Base-by-base conservation (phyloP, 768 basidiomycete genomes). In the Kwoniella pini region DNA sequence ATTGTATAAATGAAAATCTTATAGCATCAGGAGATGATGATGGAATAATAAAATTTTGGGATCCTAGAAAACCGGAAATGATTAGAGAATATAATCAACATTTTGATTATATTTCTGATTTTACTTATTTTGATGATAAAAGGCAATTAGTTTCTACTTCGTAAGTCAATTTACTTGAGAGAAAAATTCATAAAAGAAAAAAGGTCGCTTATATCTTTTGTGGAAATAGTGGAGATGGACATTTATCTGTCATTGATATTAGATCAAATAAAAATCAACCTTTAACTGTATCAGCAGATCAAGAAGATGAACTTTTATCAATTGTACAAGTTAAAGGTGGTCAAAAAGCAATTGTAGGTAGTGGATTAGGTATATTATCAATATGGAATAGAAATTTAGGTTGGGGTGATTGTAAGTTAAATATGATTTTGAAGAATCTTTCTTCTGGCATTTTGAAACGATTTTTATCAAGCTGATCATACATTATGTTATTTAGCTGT, bases 21-120 rank as follows among this genome's bases (percentile, higher is more conserved):
- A 76, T 95, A 15, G 85, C 86, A 19, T 91, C 90, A 6, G 94
- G 94, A 17, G 94, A 96, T 75, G 94, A 97, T 73, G 91, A 94
- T 54, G 94, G 94, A 31, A 86, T 92, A 22, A 86, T 97, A 77
- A 95, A 95, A 93, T 82, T 97, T 24, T 96, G 93, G 93, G 93
- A 96, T 75, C 86, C 89, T 21, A 82, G 92, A 59, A 83, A 86
- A 71, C 79, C 81, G 51, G 86, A 86, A 9, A 81, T 83, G 44
- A 80, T 88, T 17, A 83, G 87, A 33, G 81, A 82, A 19, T 92
- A 91, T 73, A 85, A 81, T 28, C 94, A 96, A 50, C 94, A 97
- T 71, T 92, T 88, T 74, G 93, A 96, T 79, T 96, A 91, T 73
- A 92, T 96, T 57, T 89, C 91, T 36, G 92, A 93, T 76, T 92